Evolutionary conservation across 2,329 filamentous ascomycete genomes (phyloP).

Genomic region (Fusarium nanum): DNA sequence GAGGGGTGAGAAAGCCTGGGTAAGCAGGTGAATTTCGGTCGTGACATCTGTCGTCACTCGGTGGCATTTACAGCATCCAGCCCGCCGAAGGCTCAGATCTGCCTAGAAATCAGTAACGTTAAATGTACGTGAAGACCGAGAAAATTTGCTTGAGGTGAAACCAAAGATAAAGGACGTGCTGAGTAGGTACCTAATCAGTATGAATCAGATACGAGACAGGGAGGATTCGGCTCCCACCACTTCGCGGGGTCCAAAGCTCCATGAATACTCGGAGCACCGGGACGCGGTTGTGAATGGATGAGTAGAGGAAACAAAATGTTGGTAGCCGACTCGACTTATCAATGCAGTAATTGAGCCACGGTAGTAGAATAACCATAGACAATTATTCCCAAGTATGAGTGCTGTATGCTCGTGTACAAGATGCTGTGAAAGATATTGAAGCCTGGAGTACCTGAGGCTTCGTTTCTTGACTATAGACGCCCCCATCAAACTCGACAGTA

Average conservation of each 20-base stretch:
- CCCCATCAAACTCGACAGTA: not conserved
- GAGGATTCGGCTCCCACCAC: slow-evolving; percentile 21
- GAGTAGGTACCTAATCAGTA: not conserved
- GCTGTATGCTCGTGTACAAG: not conserved
- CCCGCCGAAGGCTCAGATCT: not conserved
- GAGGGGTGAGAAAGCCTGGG: slow-evolving; percentile 36
- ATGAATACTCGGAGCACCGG: slow-evolving; percentile 17
- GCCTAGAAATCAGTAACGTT: slow-evolving; percentile 3
- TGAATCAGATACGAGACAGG: not conserved
- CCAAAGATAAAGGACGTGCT: not conserved
- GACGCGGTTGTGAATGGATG: not conserved
- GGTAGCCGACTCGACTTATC: not conserved
- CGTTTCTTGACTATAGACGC: not conserved
- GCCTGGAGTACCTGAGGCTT: not conserved
- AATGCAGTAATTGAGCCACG: not conserved
- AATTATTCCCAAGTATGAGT: not conserved
- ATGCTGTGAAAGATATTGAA: not conserved
- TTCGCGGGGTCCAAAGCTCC: slow-evolving; percentile 27
- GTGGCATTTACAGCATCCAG: slow-evolving; percentile 13
- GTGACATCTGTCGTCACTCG: slow-evolving; percentile 36
- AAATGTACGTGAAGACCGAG: not conserved
- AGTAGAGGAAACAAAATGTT: not conserved
- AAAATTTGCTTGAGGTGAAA: slow-evolving; percentile 21
- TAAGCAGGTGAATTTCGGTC: slow-evolving; percentile 26
- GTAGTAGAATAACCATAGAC: not conserved